Evolutionary conservation across 768 basidiomycete species (phyloP), one percentile per base, ranked within the genome.

Genomic region (Mycena vitilis): DNA sequence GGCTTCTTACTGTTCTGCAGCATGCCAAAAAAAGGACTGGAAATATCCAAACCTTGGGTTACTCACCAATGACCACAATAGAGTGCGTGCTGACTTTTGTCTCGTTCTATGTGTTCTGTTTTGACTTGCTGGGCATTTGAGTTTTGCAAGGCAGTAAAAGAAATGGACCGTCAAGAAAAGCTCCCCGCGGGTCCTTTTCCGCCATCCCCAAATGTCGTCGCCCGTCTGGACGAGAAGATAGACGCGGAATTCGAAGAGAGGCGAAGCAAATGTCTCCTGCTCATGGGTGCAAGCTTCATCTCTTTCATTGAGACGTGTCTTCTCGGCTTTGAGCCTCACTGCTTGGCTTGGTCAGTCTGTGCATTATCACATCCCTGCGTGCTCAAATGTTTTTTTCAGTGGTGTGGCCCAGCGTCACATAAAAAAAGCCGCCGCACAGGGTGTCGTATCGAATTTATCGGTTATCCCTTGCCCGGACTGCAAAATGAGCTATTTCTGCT

Each of bases 21-120:
- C 53, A 44, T 62, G 60, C 22, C 60, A 62, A 38, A 62, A 52
- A 62, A 53, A 20, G 49, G 60, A 62, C 51, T 62, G 60, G 60
- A 62, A 42, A 51, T 62, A 62, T 25, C 60, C 60, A 10, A 53
- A 52, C 51, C 37, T 42, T 34, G 60, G 60, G 15, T 7, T 53
- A 1, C 53, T 53, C 51, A 62, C 60, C 37, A 53, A 62, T 37
- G 60, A 62, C 13, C 60, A 62, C 18, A 62, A 62, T 5, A 30
- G 30, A 30, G 30, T 30, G 30, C 30, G 30, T 30, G 30, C 5
- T 30, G 30, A 5, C 5, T 30, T 30, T 30, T 30, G 30, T 30
- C 30, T 2, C 2, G 5, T 30, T 30, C 30, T 30, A 30, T n/a
- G n/a, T n/a, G n/a, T 5, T 30, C 30, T 30, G 30, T 30, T 30